Base-by-base conservation (phyloP, 2,329 filamentous ascomycete species). In the Colletotrichum chrysophilum region DNA sequence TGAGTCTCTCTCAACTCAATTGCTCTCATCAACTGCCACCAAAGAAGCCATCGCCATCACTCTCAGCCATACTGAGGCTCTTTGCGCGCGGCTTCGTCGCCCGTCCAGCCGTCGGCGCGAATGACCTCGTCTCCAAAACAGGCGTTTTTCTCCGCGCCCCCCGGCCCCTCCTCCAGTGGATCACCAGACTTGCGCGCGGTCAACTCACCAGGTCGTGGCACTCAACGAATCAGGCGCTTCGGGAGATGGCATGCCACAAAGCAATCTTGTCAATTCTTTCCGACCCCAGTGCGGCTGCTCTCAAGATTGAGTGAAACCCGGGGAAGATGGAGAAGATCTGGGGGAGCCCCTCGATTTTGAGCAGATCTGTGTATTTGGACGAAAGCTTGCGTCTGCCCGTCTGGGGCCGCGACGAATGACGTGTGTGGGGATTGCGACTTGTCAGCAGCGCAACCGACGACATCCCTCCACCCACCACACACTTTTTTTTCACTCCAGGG, bases 141-240 rank as follows among this genome's bases (percentile, higher is more conserved):
- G 74, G 74, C 34, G 16, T 73, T 76, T 76, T 76, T 74, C 13
- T 66, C 74, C 74, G 74, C 71, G 36, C 21, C 16, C 70, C 74
- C 72, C 58, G 34, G 64, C 58, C 64, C 38, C 26, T 26, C 30
- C 52, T 21, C 55, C 21, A 26, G 74, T 74, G 74, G 74, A 76
- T 76, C 71, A 48, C 8, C 66, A 56, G 36, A 70, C 52, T 76
- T 32, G 62, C 60, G 56, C 67, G 38, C 34, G 52, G 61, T 43
- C 36, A 55, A 78, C 76, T 78, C 75, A 78, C 76, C 76, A 78
- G 30, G 76, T 77, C 66, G 76, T 78, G 34, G 76, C 76, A 38
- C 76, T 75, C 68, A 78, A 55, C 71, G 76, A 77, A 78, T 78
- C 76, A 75, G 75, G 66, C 68, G 70, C 71, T 71, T 77, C 76